phyloP scores from a whole-genome alignment of 2,329 filamentous ascomycete genomes.

The Chaetomium sp. region DNA sequence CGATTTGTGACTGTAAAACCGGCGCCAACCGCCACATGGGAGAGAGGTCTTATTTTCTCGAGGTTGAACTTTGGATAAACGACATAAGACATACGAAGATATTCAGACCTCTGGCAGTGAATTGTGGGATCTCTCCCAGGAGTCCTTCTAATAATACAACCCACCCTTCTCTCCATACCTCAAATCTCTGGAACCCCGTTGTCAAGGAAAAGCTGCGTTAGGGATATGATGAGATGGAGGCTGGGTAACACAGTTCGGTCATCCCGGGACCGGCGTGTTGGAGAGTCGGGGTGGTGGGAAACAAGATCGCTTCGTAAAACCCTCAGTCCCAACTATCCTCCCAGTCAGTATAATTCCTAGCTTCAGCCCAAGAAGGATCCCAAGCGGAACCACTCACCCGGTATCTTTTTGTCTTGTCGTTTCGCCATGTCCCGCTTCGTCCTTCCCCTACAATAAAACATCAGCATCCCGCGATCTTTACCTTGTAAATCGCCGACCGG shows the following conservation, averaged over 20 bases:
- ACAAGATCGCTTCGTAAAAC: neutral
- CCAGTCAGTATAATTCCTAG: neutral
- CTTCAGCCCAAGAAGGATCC: neutral
- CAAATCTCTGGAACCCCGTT: no score
- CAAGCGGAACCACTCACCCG: slow-evolving; percentile 49
- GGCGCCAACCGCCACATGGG: no score
- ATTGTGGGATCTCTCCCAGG: no score
- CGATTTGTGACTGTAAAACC: no score
- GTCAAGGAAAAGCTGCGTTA: neutral
- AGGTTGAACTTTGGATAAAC: no score
- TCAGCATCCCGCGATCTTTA: slow-evolving; percentile 6
- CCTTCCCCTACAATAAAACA: slow-evolving; percentile 51
- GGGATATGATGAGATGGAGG: neutral
- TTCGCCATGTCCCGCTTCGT: slow-evolving; percentile 58
- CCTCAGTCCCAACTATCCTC: slow-evolving; percentile 14
- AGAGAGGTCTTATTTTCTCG: no score
- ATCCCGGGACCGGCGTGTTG: neutral
- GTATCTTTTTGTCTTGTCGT: slow-evolving; percentile 72
- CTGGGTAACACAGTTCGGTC: neutral
- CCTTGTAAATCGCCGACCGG: neutral
- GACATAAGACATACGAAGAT: no score
- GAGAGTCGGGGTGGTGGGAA: neutral
- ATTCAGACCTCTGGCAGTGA: no score
- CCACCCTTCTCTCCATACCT: no score
- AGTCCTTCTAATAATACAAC: no score